Evolutionary conservation across 2,329 filamentous ascomycete species (phyloP), one percentile per base, ranked within the genome.

Genomic region (Fusarium burgessii): DNA sequence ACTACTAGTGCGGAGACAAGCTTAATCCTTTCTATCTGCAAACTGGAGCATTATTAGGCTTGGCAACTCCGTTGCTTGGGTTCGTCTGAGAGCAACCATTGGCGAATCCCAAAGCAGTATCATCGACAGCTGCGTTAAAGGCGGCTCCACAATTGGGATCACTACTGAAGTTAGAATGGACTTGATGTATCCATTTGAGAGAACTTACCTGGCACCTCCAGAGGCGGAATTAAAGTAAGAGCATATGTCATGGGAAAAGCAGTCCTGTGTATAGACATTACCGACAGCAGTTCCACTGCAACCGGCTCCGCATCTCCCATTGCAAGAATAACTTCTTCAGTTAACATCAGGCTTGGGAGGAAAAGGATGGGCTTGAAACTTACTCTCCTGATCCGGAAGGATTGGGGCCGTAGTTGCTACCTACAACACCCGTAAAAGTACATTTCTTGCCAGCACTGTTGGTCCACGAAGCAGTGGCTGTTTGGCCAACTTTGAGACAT

Each of bases 191-290:
- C 1, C 17, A 1, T 8, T 25, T 2, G 15, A 1, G 10, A 7
- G 12, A 18, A 43, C 67, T 46, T 73, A 84, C 84, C 80, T 83
- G 1, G 82, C 77, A 5, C 84, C 84, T 11, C 83, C 83, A n/a
- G 77, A 82, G 3, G 84, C 83, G 54, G 82, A 82, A 33, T 86
- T 82, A 63, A 86, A 86, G 68, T 83, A 86, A 7, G 83, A 85
- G 73, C 85, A 87, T 15, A 86, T 81, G 51, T 86, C 85, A 58
- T 86, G 85, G 1, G 81, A 82, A 68, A 84, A 86, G 71, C 85
- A 86, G 52, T 86, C 83, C 65, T 85, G 84, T 1, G 84, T 86
- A 61, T 86, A 86, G 7, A 77, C 83, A 36, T 85, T 84, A 5
- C 84, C 84, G 11, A 86, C 3, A 3, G 83, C 78, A 7, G 76